Percentiles rank a stretch among this genome's conserved stretches.
These are phyloP conservation scores for Margaritispora aquatica DNA, from an alignment of 495 filamentous ascomycete genomes.

Conservation along the genomic window DNA sequence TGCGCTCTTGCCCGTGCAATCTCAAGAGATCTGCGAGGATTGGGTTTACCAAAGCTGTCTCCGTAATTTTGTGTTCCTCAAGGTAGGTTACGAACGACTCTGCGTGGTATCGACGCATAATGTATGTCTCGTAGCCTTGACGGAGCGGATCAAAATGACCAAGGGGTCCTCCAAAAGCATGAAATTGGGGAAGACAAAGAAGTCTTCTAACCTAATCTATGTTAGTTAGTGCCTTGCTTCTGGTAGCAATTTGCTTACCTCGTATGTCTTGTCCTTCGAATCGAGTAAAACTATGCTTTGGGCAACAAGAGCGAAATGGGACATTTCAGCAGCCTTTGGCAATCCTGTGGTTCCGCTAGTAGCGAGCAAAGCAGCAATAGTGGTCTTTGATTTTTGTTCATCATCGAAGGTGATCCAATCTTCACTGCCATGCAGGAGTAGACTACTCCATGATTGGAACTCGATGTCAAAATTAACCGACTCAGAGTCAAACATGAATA, in stretches of 20 bases:
- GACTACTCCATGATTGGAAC: constrained; percentile 34
- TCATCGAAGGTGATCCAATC: constrained; percentile 46
- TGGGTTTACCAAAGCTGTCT: constrained; percentile 28
- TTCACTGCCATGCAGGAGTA: constrained; percentile 36
- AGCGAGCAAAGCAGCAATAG: constrained; percentile 11
- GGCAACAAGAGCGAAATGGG: constrained; percentile 12
- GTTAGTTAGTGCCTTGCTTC: background rate
- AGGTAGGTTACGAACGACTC: constrained; percentile 40
- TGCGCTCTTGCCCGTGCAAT: background rate
- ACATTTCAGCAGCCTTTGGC: constrained; percentile 19
- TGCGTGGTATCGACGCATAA: constrained; percentile 55
- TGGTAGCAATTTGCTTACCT: background rate
- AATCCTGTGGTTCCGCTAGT: constrained; percentile 21
- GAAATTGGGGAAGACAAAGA: constrained; percentile 53
- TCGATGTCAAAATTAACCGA: constrained; percentile 5
- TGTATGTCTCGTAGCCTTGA: constrained; percentile 38
- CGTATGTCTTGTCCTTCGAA: constrained; percentile 4
- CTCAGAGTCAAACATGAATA: constrained; percentile 33
- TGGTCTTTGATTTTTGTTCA: constrained; percentile 10
- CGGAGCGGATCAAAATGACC: constrained; percentile 42
- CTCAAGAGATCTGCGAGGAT: constrained; percentile 3
- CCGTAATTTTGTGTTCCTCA: constrained; percentile 46
- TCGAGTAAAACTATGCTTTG: constrained; percentile 19
- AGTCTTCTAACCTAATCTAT: constrained; percentile 10
- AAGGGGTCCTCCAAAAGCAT: constrained; percentile 44